A percentile compares a stretch with the other conserved stretches of the same genome.
These are phyloP conservation scores for Grosmannia clavigera DNA, from an alignment of 2,329 filamentous ascomycete species.

Conservation along the genomic window DNA sequence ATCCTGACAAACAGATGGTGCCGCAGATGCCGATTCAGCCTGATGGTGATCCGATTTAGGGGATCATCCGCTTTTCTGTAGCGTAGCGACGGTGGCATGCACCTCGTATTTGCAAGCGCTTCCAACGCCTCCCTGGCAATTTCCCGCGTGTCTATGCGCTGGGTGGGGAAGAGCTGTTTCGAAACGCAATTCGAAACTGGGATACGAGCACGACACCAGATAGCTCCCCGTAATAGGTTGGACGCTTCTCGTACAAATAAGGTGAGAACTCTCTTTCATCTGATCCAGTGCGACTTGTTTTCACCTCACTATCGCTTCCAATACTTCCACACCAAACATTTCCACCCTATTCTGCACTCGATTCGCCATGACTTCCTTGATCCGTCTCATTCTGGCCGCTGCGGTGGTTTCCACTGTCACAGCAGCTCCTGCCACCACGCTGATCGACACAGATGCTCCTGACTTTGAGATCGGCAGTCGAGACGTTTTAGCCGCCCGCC, in stretches of 20 bases:
- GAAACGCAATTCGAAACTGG: not conserved
- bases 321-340: not conserved
- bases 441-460: conserved; percentile 13
- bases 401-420: conserved; percentile 13
- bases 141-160: no score
- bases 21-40: no score
- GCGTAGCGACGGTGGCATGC: no score
- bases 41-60: no score
- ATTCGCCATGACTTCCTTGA: conserved; percentile 14
- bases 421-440: conserved; percentile 5
- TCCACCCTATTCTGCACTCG: not conserved
- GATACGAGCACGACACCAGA: not conserved
- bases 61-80: no score
- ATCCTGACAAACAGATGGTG: no score
- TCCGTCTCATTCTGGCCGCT: conserved; percentile 13
- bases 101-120: no score
- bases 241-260: not conserved
- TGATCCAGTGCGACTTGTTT: not conserved
- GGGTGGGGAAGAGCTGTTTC: not conserved
- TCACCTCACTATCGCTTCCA: not conserved
- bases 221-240: not conserved
- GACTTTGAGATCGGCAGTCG: conserved; percentile 16
- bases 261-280: no score
- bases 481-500: conserved; percentile 16
- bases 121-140: no score